Base-by-base conservation (phyloP, 2,329 filamentous ascomycete genomes). In the Gaeumannomyces tritici region DNA sequence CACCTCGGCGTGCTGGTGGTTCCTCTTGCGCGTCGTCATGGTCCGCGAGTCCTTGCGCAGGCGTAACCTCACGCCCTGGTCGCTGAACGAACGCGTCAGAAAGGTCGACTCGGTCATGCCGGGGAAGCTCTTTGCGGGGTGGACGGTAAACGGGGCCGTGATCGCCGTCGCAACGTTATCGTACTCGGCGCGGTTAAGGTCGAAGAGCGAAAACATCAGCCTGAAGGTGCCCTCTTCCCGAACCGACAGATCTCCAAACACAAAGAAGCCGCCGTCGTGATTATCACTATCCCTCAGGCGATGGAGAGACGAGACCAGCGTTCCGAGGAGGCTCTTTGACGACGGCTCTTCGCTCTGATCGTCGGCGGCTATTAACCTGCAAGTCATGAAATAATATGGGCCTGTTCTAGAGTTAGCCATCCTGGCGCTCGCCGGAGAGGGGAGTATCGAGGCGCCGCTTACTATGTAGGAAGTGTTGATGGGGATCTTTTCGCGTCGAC, bases 201-300 rank as follows among this genome's bases (percentile, higher is more conserved):
- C 70, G 73, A 89, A 93, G 18, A 96, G 80, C 59, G 84, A 88
- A 71, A 96, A 96, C 62, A 86, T 83, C 54, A 96, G 80, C 47
- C 87, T 81, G 71, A 87, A 93, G 26, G 79, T 80, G 33, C 92
- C 92, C 68, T 89, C 84, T 28, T 86, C 79, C 70, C 89, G 89
- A 64, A 93, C 86, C 0, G 90, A 95, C 27, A 96, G 79, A 73
- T 96, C 91, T 6, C 89, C 89, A 73, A 96, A 96, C n/a, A 96
- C 88, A 70, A 96, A 96, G 75, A 92, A 96, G 0, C 88, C 91
- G 13, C 89, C 89, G 73, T 95, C 90, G 77, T 78, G 79, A 70
- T 92, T 92, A 69, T 88, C 82, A 3, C 85, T 81, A 71, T 96
- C 90, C 73, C 95, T 93, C 62, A 96, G 77, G 62, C 90, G 83